These are phyloP conservation scores for Grammothele lineata DNA, from an alignment of 768 basidiomycete species.

Conservation along the genomic window DNA sequence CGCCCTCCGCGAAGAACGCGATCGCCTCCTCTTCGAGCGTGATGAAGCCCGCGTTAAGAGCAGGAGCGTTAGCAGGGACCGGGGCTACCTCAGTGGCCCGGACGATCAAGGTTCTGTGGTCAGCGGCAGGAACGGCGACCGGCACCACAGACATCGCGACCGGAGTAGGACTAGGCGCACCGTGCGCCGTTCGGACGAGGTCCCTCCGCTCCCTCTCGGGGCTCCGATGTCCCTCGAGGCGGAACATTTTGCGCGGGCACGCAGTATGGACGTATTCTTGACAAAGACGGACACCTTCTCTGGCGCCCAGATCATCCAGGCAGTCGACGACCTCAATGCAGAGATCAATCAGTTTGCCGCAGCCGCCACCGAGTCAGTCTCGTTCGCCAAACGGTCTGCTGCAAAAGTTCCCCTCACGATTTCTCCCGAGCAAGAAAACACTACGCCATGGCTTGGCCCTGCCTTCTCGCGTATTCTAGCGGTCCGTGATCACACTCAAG, in stretches of 20 bases:
- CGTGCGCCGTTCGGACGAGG: slow-evolving; percentile 19
- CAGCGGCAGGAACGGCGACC: not conserved
- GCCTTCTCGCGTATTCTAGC: slow-evolving; percentile 58
- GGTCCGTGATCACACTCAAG: slow-evolving; percentile 65
- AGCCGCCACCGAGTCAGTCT: slow-evolving; percentile 60
- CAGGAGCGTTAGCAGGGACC: slow-evolving; percentile 16
- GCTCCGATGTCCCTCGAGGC: slow-evolving; percentile 31
- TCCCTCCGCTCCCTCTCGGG: slow-evolving; percentile 18
- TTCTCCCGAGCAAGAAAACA: slow-evolving; percentile 40
- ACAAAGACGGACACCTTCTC: slow-evolving; percentile 74
- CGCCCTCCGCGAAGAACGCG: slow-evolving; percentile 39
- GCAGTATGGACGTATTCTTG: slow-evolving; percentile 62
- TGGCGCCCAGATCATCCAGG: slow-evolving; percentile 73
- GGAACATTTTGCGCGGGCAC: slow-evolving; percentile 52
- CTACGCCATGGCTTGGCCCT: slow-evolving; percentile 53
- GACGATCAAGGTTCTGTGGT: slow-evolving; percentile 5
- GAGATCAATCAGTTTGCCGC: slow-evolving; percentile 81
- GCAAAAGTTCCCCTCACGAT: slow-evolving; percentile 3
- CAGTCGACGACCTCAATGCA: slow-evolving; percentile 74
- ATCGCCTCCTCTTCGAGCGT: slow-evolving; percentile 25
- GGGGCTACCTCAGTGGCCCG: not conserved
- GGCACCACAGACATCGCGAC: slow-evolving; percentile 13
- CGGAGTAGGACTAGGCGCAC: slow-evolving; percentile 17
- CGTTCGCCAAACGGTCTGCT: slow-evolving; percentile 28
- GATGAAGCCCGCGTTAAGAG: slow-evolving; percentile 22